Evolutionary conservation across 2,329 filamentous ascomycete species (phyloP), one percentile per base, ranked within the genome.

Genomic region (Fusarium poae): DNA sequence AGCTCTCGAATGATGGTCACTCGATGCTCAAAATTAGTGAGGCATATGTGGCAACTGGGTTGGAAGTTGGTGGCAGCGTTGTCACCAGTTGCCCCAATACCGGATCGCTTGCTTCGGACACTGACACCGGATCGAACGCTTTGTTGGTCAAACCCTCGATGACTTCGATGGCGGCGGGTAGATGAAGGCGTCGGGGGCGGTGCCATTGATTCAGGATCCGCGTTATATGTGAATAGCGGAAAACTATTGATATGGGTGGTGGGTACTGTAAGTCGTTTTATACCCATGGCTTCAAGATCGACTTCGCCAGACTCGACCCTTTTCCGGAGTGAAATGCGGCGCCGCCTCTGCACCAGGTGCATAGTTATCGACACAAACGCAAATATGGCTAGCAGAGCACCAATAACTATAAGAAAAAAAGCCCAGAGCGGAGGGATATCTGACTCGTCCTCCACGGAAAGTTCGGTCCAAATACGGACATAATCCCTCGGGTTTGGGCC

Each of bases 41-140:
- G 85, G 76, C 96, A 99, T 54, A 98, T 97, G n/a, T 92, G 89
- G 76, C 96, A 98, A 4, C 87, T 90, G 0, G 92, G 89, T 76
- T 98, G 96, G 21, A 89, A 88, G 71, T 92, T 85, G 18, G 86
- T 85, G 8, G 82, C 83, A 30, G 79, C 78, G 15, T 78, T 80
- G 46, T 78, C 78, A 34, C 75, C 77, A 21, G 74, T 67, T 30
- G 77, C 76, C 3, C 75, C 77, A 11, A 81, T 68, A 52, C 73
- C 79, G 18, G 78, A 79, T 53, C 80, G 74, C 57, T 81, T 80
- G 66, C 80, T 82, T 62, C 80, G 75, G 15, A 80, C 67, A 48
- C 74, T 75, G 21, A 58, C 57, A 7, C 77, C 76, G 11, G 76
- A 76, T 27, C 74, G 66, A 32, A 74, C 68, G 50, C 70, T 75